Evolutionary conservation across 1,284 basidiomycete species (phyloP).

Genomic region (Ustilago xerochloae): DNA sequence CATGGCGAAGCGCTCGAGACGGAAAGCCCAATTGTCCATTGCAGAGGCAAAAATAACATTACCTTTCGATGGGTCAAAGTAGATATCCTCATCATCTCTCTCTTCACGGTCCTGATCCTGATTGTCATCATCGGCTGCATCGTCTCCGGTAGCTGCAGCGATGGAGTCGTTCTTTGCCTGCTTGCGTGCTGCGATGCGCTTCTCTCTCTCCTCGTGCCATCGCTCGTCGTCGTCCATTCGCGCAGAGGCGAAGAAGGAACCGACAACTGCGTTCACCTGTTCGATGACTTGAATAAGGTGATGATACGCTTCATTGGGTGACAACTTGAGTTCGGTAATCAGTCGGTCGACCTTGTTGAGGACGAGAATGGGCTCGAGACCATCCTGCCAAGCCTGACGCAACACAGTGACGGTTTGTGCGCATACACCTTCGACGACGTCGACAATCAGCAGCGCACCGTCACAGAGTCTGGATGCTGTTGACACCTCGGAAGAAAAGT

Average conservation of each 20-base stretch:
- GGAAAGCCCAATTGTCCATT: slow-evolving; percentile 97
- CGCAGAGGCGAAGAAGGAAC: slow-evolving; percentile 91
- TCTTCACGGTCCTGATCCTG: slow-evolving; percentile 74
- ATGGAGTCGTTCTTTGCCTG: slow-evolving; percentile 69
- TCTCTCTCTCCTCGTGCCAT: slow-evolving; percentile 91
- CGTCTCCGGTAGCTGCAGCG: slow-evolving; percentile 69
- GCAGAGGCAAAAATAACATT: slow-evolving; percentile 98
- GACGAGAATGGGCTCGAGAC: slow-evolving; percentile 88
- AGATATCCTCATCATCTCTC: slow-evolving; percentile 91
- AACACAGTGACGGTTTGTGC: slow-evolving; percentile 96
- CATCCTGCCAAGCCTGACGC: slow-evolving; percentile 92
- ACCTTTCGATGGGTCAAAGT: slow-evolving; percentile 94
- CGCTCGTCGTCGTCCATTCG: slow-evolving; percentile 92
- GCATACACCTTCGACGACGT: slow-evolving; percentile 97
- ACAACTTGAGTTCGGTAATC: slow-evolving; percentile 90
- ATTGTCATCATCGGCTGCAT: slow-evolving; percentile 72
- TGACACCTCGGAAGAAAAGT: slow-evolving; percentile 97
- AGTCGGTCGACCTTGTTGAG: slow-evolving; percentile 98
- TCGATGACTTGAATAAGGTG: slow-evolving; percentile 93
- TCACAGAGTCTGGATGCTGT: slow-evolving; percentile 93
- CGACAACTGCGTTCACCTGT: slow-evolving; percentile 98
- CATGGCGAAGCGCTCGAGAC: slow-evolving; percentile 91
- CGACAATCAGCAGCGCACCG: slow-evolving; percentile 94
- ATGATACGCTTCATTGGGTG: slow-evolving; percentile 92
- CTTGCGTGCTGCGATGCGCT: slow-evolving; percentile 79